Conservation (phyloP, 495 filamentous ascomycete genomes). For the Neurospora hispaniola region DNA sequence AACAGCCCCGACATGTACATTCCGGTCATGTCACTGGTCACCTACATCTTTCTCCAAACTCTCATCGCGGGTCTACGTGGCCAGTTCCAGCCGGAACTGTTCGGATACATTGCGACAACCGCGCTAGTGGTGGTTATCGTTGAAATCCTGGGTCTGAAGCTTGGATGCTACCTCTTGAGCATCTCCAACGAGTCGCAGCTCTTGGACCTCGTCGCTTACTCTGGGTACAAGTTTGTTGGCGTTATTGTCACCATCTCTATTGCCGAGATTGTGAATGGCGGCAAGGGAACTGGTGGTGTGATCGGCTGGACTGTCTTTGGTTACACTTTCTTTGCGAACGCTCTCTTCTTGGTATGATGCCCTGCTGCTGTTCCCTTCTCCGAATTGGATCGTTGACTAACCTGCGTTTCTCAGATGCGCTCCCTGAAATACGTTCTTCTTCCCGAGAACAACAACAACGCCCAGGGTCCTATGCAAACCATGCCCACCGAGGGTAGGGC, state of each 20-base stretch:
- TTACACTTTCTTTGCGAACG: conserved; percentile 88
- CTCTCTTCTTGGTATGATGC: conserved; percentile 77
- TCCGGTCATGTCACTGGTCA: conserved; percentile 86
- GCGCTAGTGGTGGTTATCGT: conserved; percentile 72
- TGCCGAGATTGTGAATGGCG: conserved; percentile 64
- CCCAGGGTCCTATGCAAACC: conserved; percentile 62
- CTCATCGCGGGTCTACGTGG: conserved; percentile 86
- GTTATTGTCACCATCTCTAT: conserved; percentile 77
- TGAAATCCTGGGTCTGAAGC: conserved; percentile 80
- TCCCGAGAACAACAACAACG: conserved; percentile 63
- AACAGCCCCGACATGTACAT: conserved; percentile 99
- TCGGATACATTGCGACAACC: conserved; percentile 78
- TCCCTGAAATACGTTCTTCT: conserved; percentile 93
- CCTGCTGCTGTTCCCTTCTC: neutral
- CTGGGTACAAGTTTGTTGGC: conserved; percentile 97
- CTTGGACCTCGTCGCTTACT: conserved; percentile 88
- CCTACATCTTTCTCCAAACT: conserved; percentile 88
- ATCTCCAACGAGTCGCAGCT: conserved; percentile 84
- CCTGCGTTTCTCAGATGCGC: conserved; percentile 55
- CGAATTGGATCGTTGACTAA: conserved; percentile 11
- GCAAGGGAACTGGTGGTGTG: conserved; percentile 73
- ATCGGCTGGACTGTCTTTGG: conserved; percentile 78
- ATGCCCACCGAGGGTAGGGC: conserved; percentile 56
- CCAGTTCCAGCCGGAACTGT: conserved; percentile 83
- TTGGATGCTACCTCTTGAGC: conserved; percentile 83